Base-by-base conservation (phyloP, 75 land plant genomes). In the Pinus albicaulis region DNA sequence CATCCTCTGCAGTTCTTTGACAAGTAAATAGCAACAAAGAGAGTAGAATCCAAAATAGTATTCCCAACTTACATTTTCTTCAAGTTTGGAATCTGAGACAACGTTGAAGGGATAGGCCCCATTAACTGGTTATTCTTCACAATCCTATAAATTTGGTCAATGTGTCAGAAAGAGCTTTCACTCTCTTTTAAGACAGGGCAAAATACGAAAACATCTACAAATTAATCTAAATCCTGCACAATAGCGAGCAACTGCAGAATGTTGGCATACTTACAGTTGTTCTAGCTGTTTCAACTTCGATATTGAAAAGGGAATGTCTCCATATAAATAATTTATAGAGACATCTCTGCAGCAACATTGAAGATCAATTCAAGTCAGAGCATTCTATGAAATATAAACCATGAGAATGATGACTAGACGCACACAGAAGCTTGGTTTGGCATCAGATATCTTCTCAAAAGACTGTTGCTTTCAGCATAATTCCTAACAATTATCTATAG, bases 61-160 rank as follows among this genome's bases (percentile, higher is more conserved):
- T 52, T 74, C 5, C 58, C 38, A 70, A 80, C 97, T 92, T 80
- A 93, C 99, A 96, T 59, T 23, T 85, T 36, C 62, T 96, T 92
- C 78, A 96, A 70, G 73, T 92, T 90, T 31, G 97, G 99, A 77
- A 96, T 85, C 78, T 96, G 98, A 11, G 99, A 93, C 26, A 96
- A 61, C 1, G 97, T 92, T 44, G 97, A 92, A 19, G 97, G 97
- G 17, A 94, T 89, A 22, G 97, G 97, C 36, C 97, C 97, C 72
- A 80, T 86, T 48, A 93, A 75, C 65, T 88, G 86, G 79, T 93
- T 93, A 64, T 82, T 91, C 64, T 93, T 93, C 75, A 93, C 76
- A 44, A 89, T 77, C 76, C 96, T 93, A 80, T 71, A 38, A 57
- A n/a, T 12, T 17, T 19, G 58, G 12, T 24, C 70, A 22, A 31